These are phyloP conservation scores for Heteromeles arbutifolia DNA, from an alignment of 306 rosid genomes.

Conservation along the genomic window DNA sequence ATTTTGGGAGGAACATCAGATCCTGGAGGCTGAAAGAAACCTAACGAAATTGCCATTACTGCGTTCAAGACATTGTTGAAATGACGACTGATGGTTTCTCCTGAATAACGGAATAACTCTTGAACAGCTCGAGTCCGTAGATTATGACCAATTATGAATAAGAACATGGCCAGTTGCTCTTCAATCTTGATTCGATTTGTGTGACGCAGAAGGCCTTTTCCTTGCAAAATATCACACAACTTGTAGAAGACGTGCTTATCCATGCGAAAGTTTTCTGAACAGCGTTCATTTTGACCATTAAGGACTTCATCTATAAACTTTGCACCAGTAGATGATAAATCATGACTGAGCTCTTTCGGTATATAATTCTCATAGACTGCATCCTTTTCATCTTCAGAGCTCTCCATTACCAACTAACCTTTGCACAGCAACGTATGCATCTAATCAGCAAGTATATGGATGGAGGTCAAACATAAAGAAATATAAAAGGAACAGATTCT, in stretches of 20 bases:
- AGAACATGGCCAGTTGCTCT: conserved; percentile 83
- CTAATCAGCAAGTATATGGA: neutral
- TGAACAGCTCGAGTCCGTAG: conserved; percentile 81
- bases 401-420: conserved; percentile 46
- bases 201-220: conserved; percentile 74
- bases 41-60: conserved; percentile 67
- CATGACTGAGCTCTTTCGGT: conserved; percentile 45
- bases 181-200: conserved; percentile 87
- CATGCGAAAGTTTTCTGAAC: conserved; percentile 78
- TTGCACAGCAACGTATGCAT: conserved; percentile 3
- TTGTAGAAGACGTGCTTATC: conserved; percentile 72
- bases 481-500: neutral
- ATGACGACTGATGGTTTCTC: conserved; percentile 90
- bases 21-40: conserved; percentile 64
- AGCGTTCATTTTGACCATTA: conserved; percentile 56
- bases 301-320: conserved; percentile 86
- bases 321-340: conserved; percentile 45
- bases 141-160: conserved; percentile 88
- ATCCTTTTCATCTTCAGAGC: conserved; percentile 74
- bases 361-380: conserved; percentile 30
- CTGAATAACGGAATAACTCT: conserved; percentile 80
- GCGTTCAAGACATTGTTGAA: conserved; percentile 85
- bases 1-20: conserved; percentile 50
- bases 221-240: conserved; percentile 79
- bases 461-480: neutral